A percentile compares a stretch with the other conserved stretches of the same genome.
phyloP scores from a whole-genome alignment of 2,329 filamentous ascomycete genomes.

The Plenodomus biglobosus region DNA sequence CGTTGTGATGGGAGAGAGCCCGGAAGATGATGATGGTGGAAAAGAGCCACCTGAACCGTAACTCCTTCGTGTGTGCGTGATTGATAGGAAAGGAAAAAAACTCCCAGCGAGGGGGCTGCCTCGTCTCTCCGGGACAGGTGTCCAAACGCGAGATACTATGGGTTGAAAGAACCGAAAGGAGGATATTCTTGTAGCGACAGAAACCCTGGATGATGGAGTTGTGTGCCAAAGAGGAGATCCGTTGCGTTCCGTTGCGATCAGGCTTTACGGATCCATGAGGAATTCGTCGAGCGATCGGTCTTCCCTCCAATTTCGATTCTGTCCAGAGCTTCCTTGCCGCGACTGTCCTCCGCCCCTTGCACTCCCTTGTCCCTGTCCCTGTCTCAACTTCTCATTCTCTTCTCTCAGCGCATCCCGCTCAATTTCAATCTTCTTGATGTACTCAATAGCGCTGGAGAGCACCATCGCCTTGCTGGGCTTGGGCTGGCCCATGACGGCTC shows the following conservation, averaged over 20 bases:
- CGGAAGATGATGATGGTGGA: too few relatives aligned
- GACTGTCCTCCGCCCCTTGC: neutral
- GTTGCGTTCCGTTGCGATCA: neutral
- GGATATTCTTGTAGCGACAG: too few relatives aligned
- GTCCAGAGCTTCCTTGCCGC: neutral
- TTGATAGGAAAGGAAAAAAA: too few relatives aligned
- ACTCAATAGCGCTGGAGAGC: constrained; percentile 36
- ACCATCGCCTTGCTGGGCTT: constrained; percentile 42
- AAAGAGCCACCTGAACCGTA: too few relatives aligned
- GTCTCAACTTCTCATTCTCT: constrained; percentile 31
- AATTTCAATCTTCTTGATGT: constrained; percentile 33
- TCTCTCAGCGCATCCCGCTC: constrained; percentile 30
- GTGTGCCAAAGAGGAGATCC: neutral
- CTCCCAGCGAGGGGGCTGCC: too few relatives aligned
- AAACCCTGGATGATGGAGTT: neutral
- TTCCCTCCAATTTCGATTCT: neutral
- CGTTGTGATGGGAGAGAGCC: too few relatives aligned
- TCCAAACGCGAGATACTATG: neutral
- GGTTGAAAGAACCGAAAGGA: neutral
- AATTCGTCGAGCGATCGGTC: neutral
- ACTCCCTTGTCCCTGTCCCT: constrained; percentile 1
- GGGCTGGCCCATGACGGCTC: constrained; percentile 27
- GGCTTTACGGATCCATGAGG: neutral
- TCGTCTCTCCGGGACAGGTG: too few relatives aligned
- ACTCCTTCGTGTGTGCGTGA: too few relatives aligned